A percentile compares a stretch with the other conserved stretches of the same genome.
phyloP scores from a whole-genome alignment of 2,329 filamentous ascomycete species.

The Coniochaeta sp. region DNA sequence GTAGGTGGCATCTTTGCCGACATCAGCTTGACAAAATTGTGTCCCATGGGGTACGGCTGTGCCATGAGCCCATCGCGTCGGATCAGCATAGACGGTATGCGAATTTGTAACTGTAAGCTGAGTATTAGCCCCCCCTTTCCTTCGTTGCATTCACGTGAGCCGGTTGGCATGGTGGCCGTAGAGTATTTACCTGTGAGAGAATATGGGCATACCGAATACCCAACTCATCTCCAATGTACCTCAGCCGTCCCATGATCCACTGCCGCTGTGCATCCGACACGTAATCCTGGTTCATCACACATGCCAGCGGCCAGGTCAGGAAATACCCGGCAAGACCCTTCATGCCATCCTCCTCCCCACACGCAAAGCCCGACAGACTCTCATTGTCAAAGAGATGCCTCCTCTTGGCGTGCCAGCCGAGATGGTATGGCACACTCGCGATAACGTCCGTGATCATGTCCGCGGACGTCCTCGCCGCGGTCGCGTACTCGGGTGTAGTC shows the following conservation, averaged over 20 bases:
- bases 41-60: conserved; percentile 30
- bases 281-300: conserved; percentile 48
- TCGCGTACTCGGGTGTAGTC: conserved; percentile 54
- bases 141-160: background rate
- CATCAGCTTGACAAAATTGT: conserved; percentile 38
- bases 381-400: conserved; percentile 30
- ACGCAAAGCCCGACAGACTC: conserved; percentile 37
- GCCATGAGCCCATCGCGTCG: conserved; percentile 42
- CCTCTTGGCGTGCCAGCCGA: conserved; percentile 48
- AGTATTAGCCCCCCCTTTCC: conserved; percentile 6
- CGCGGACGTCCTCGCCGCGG: conserved; percentile 40
- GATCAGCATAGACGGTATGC: conserved; percentile 57
- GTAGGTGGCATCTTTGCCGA: conserved; percentile 20
- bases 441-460: conserved; percentile 52
- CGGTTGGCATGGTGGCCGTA: background rate
- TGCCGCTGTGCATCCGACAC: conserved; percentile 49
- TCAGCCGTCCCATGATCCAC: conserved; percentile 46
- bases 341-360: conserved; percentile 38
- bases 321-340: conserved; percentile 53
- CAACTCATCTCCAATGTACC: conserved; percentile 45
- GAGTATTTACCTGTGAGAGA: conserved; percentile 39
- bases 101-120: conserved; percentile 40
- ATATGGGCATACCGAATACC: conserved; percentile 52
- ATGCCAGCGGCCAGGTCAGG: conserved; percentile 50
- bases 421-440: conserved; percentile 52